Evolutionary conservation across 2,329 filamentous ascomycete genomes (phyloP).

Genomic region (Pyrenophora teres): DNA sequence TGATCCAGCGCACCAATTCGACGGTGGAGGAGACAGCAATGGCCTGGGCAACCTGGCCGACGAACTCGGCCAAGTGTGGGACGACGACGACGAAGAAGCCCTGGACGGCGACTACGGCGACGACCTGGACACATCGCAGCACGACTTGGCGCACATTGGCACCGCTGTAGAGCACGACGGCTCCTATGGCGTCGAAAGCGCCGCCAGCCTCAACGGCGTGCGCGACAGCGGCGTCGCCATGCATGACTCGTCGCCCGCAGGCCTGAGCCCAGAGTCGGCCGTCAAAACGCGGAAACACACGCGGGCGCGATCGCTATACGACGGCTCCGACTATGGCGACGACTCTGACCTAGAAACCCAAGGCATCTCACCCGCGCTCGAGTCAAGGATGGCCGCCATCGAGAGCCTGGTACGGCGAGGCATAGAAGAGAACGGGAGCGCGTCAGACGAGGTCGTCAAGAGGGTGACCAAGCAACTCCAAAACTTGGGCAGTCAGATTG

Average conservation of each 20-base stretch:
- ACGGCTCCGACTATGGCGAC: slow-evolving; percentile 75
- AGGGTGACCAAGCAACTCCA: slow-evolving; percentile 71
- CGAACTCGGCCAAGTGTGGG: slow-evolving; percentile 75
- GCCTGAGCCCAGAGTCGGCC: slow-evolving; percentile 48
- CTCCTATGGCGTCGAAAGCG: slow-evolving; percentile 26
- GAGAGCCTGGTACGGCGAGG: slow-evolving; percentile 68
- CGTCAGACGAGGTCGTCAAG: slow-evolving; percentile 68
- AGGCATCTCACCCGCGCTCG: slow-evolving; percentile 69
- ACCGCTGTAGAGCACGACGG: slow-evolving; percentile 45
- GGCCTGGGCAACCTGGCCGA: slow-evolving; percentile 79
- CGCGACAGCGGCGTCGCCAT: slow-evolving; percentile 55
- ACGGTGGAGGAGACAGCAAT: slow-evolving; percentile 51
- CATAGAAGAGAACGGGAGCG: slow-evolving; percentile 68
- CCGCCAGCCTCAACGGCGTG: slow-evolving; percentile 39
- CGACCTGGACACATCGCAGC: slow-evolving; percentile 35
- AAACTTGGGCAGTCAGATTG: slow-evolving; percentile 73
- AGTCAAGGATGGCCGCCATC: slow-evolving; percentile 72
- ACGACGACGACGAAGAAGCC: slow-evolving; percentile 66
- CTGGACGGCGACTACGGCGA: slow-evolving; percentile 50
- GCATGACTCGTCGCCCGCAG: slow-evolving; percentile 46
- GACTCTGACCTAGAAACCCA: slow-evolving; percentile 71
- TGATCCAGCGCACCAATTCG: slow-evolving; percentile 45
- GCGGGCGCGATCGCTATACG: slow-evolving; percentile 61
- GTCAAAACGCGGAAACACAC: slow-evolving; percentile 44
- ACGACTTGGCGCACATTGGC: slow-evolving; percentile 32